Evolutionary conservation across 805 yeast species (phyloP).

Genomic region (Candida xiaguanensis): DNA sequence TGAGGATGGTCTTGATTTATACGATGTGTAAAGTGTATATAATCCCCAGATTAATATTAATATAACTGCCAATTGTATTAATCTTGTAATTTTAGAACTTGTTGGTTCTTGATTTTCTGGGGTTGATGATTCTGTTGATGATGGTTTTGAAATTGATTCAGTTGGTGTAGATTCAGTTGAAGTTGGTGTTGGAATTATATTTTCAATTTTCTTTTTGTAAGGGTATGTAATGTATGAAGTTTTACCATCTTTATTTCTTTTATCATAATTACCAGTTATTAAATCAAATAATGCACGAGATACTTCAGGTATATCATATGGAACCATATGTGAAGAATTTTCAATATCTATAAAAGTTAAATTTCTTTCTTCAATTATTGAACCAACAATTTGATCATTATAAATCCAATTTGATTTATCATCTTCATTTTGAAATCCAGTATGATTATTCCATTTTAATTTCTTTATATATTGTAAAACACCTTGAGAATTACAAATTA

Average conservation of each 20-base stretch:
- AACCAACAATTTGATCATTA: constrained; percentile 35
- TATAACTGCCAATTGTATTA: constrained; percentile 38
- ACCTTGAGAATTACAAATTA: constrained; percentile 82
- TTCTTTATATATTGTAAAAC: constrained; percentile 61
- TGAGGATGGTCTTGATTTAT: constrained; percentile 37
- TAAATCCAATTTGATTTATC: constrained; percentile 42
- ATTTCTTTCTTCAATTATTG: constrained; percentile 53
- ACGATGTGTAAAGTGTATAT: constrained; percentile 34
- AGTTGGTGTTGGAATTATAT: not conserved
- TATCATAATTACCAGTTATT: constrained; percentile 29
- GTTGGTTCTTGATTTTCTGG: constrained; percentile 4
- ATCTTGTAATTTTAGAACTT: constrained; percentile 24
- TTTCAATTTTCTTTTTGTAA: constrained; percentile 15
- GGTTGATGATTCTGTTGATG: not conserved
- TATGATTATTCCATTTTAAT: constrained; percentile 60
- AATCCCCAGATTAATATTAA: constrained; percentile 39
- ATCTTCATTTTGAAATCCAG: constrained; percentile 40
- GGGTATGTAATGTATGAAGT: constrained; percentile 27
- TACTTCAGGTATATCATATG: constrained; percentile 69
- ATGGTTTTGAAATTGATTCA: not conserved
- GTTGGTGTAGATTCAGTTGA: constrained; percentile 1
- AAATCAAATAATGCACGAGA: constrained; percentile 70
- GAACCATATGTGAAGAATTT: constrained; percentile 92
- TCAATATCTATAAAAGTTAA: constrained; percentile 70
- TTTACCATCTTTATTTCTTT: constrained; percentile 14